Evolutionary conservation across 192 early-diverging fungal genomes (phyloP), one percentile per base, ranked within the genome.

Genomic region (Coemansia umbellata): DNA sequence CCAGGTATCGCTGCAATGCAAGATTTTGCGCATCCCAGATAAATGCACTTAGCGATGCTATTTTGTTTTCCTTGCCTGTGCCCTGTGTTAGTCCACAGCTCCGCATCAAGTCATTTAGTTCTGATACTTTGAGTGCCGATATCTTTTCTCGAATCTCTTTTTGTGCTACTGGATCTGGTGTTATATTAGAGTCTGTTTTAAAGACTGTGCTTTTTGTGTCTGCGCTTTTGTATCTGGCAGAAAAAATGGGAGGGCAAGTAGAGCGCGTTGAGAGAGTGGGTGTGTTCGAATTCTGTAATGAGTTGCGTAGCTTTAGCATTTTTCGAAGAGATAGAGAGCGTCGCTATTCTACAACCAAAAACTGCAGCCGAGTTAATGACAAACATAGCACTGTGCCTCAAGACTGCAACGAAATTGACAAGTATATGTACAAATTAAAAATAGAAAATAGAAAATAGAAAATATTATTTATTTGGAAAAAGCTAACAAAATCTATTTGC

Each of bases 61-160:
- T 31, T 32, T 69, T 76, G 57, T 47, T 37, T 2, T 42, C 58
- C 55, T 69, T 69, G n/a, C 53, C 55, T 0, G 37, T 39, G 39
- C 73, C 73, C 37, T 69, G 73, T 9, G 47, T 44, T 5, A 76
- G 61, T 14, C 66, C 66, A n/a, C 73, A 76, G 6, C 35, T 31
- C 10, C 60, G 61, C 61, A 76, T 61, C 8, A 66, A 47, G n/a
- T 35, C 47, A 24, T 47, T 62, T 30, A 76, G 73, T 37, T 66
- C 54, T 5, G 62, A 11, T 8, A 60, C 40, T 13, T 69, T 76
- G 7, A 76, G 52, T 19, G 22, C 27, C 4, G 50, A 35, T 22
- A 76, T 40, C 28, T 54, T 44, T 10, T 15, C 14, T 3, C 37
- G 9, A 27, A 76, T 58, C 19, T 55, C 62, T 6, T 51, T 40